Evolutionary conservation across 2,329 filamentous ascomycete genomes (phyloP), one percentile per base, ranked within the genome.

Genomic region (Fusarium proliferatum): DNA sequence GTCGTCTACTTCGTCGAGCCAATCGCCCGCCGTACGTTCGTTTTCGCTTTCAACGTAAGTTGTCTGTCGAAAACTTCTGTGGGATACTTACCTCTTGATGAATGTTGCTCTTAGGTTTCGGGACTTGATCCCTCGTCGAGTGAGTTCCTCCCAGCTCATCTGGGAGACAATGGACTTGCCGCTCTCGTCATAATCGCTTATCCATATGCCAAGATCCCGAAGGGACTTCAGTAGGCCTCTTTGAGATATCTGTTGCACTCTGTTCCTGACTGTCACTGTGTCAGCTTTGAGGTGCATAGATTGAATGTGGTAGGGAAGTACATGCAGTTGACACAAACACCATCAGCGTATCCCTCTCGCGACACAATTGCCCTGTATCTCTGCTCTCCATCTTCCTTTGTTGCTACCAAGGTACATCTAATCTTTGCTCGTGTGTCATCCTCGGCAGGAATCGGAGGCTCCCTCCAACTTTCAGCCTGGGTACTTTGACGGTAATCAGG

Each of bases 21-120:
- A 61, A 2, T 57, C 39, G 0, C 26, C 38, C 0, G 59, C 59
- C 0, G 39, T 23, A 0, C 19, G 59, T 0, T 56, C 38, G 1
- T 23, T 12, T 1, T 21, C 30, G 2, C 48, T 61, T 16, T 2
- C 9, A 15, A 1, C 1, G 15, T 56, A 0, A 56, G 36, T 1
- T 4, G 5, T 4, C 1, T 13, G 0, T 3, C 2, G 0, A 10
- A 3, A 0, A 3, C 0, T 23, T 41, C 26, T 2, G 19, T 5
- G 1, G 0, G 0, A 26, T 15, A 4, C 38, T 6, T 17, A 33
- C 53, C 28, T 56, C 28, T 43, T 43, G 21, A 56, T 33, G 16
- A 43, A 56, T 13, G 52, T 56, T 0, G 52, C 52, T 23, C 28
- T 41, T 0, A 30, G 0, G 1, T 1, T 21, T 2, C 1, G 21